Evolutionary conservation across 148 eudicot species (phyloP), one percentile per base, ranked within the genome.

Genomic region (Spergularia marina): DNA sequence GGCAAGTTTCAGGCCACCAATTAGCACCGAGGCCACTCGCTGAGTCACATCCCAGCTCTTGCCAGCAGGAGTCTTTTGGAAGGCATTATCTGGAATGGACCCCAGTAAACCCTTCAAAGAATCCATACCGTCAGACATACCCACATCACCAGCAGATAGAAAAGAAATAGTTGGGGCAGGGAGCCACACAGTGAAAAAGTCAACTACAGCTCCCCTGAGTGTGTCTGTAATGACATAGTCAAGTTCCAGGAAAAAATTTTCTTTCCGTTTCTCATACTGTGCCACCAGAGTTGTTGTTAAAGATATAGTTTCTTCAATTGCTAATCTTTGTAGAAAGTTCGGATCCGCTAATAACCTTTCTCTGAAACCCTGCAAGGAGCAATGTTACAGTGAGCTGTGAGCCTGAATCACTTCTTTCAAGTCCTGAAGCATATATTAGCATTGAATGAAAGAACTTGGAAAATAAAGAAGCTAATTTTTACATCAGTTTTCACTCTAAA

Each of bases 131-230:
- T 87, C 85, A 60, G 90, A 67, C 69, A 81, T 77, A 78, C 82
- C 83, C 74, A 85, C 91, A 86, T 89, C 89, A 77, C 78, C 78
- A 76, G 80, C 71, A 68, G 93, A 86, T 76, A 94, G 86, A 83
- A 94, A 94, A 12, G 98, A 92, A 56, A 94, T 75, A 40, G 97
- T 92, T n/a, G 98, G 98, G 41, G 97, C 98, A 15, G 98, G 98
- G 70, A 94, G 96, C 98, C 98, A 94, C 70, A 94, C 97, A 2
- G 97, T 94, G 72, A 94, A 94, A 72, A 94, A 94, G 79, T 94
- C 98, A 41, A 92, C 96, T 58, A 94, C 92, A 63, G 84, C 83
- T 77, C 98, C 98, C 80, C 98, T 84, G 72, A 84, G 64, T 11
- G 91, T 81, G 81, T 94, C 98, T 5, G 97, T 94, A 70, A 86